phyloP scores from a whole-genome alignment of 2,329 filamentous ascomycete species.

The Ceratocystis variospora region DNA sequence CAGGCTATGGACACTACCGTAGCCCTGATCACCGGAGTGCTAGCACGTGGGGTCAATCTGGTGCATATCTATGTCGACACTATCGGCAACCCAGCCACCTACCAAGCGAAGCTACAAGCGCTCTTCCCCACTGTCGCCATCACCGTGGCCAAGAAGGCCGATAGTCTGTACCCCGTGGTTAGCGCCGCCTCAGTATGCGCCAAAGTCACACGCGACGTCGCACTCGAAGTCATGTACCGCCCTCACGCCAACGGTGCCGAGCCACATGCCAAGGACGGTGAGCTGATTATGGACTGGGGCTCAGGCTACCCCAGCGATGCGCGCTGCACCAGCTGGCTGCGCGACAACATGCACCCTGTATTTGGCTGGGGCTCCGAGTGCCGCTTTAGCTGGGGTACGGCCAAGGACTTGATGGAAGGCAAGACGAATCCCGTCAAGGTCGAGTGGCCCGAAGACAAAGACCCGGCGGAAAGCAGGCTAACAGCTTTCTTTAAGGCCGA shows the following conservation, averaged over 20 bases:
- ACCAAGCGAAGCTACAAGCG: slow-evolving; percentile 71
- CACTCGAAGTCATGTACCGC: slow-evolving; percentile 65
- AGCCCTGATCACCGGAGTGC: slow-evolving; percentile 61
- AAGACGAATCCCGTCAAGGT: slow-evolving; percentile 53
- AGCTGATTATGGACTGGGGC: slow-evolving; percentile 49
- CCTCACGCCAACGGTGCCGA: slow-evolving; percentile 25
- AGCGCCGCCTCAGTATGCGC: slow-evolving; percentile 89
- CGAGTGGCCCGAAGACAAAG: slow-evolving; percentile 70
- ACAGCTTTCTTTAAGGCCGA: slow-evolving; percentile 58
- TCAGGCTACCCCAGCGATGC: slow-evolving; percentile 87
- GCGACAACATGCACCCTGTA: slow-evolving; percentile 72
- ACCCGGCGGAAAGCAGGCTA: slow-evolving; percentile 52
- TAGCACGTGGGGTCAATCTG: slow-evolving; percentile 66
- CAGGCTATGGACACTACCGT: slow-evolving; percentile 91
- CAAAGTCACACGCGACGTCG: slow-evolving; percentile 87
- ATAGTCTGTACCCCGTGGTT: slow-evolving; percentile 82
- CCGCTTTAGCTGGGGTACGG: slow-evolving; percentile 89
- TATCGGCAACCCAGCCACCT: slow-evolving; percentile 66
- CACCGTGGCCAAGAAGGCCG: slow-evolving; percentile 79
- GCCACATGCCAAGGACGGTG: slow-evolving; percentile 25
- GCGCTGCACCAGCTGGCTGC: slow-evolving; percentile 68
- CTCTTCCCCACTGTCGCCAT: slow-evolving; percentile 67
- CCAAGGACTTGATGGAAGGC: slow-evolving; percentile 81
- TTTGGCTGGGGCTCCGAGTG: slow-evolving; percentile 94
- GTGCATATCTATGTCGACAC: slow-evolving; percentile 91